Evolutionary conservation across 257 asterid genomes (phyloP).

Genomic region (Ballota nigra): DNA sequence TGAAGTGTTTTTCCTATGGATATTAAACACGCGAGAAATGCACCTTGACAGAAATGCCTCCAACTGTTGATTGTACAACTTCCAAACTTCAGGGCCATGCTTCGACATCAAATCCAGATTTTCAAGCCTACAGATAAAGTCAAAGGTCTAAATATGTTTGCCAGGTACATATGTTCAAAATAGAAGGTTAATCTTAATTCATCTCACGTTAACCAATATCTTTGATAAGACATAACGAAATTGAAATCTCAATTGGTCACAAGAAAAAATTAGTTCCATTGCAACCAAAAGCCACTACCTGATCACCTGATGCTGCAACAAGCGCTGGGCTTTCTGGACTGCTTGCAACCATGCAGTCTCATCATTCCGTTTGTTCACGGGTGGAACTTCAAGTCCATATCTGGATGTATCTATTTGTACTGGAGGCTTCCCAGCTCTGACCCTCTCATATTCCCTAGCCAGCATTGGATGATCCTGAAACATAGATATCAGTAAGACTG

Average conservation of each 20-base stretch:
- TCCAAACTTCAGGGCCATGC: constrained; percentile 97
- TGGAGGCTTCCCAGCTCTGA: constrained; percentile 94
- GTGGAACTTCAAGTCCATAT: constrained; percentile 84
- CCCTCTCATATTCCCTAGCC: constrained; percentile 95
- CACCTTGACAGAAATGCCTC: constrained; percentile 87
- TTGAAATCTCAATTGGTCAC: neutral
- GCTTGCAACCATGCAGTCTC: constrained; percentile 93
- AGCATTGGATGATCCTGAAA: constrained; percentile 93
- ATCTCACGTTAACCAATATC: neutral
- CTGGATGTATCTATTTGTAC: constrained; percentile 82
- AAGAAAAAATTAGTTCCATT: neutral
- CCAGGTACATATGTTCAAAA: neutral
- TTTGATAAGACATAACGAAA: neutral
- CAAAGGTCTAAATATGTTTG: constrained; percentile 1
- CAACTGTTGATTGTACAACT: constrained; percentile 72
- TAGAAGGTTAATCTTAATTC: constrained; percentile 3
- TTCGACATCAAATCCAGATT: constrained; percentile 86
- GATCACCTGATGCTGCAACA: constrained; percentile 94
- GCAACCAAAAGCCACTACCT: constrained; percentile 46
- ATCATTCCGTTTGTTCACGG: constrained; percentile 71
- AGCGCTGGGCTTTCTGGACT: constrained; percentile 80
- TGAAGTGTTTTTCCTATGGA: neutral
- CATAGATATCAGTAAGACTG: constrained; percentile 2
- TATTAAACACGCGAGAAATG: constrained; percentile 12
- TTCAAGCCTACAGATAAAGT: constrained; percentile 63